These are phyloP conservation scores for Aureobasidium vineae DNA, from an alignment of 2,329 filamentous ascomycete species.

Conservation along the genomic window DNA sequence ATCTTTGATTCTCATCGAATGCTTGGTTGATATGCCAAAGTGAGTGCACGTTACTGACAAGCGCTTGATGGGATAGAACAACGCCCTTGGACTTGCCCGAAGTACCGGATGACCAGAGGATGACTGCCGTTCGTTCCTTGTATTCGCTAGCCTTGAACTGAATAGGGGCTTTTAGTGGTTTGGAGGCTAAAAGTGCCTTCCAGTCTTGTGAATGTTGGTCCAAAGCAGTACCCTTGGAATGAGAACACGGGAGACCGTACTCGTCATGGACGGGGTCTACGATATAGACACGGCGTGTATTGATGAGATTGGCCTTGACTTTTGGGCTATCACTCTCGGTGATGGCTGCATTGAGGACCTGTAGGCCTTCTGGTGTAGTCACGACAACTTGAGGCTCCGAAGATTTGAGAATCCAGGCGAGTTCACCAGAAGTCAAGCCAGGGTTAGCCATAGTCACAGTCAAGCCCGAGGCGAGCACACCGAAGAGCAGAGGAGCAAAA, in stretches of 20 bases:
- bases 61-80: conserved; percentile 31
- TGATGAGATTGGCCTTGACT: conserved; percentile 14
- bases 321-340: background rate
- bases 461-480: conserved; percentile 23
- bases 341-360: conserved; percentile 22
- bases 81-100: conserved; percentile 48
- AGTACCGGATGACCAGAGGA: conserved; percentile 51
- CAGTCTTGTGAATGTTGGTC: conserved; percentile 15
- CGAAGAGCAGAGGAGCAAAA: conserved; percentile 25
- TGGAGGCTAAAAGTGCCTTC: conserved; percentile 4
- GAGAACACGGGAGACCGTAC: conserved; percentile 16
- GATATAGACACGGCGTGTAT: conserved; percentile 6
- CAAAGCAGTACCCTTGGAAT: background rate
- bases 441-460: conserved; percentile 24
- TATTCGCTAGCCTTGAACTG: conserved; percentile 7
- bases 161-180: conserved; percentile 3
- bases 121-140: conserved; percentile 12
- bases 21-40: conserved; percentile 24
- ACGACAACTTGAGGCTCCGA: conserved; percentile 16
- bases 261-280: conserved; percentile 23
- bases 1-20: conserved; percentile 17
- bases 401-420: conserved; percentile 19
- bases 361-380: conserved; percentile 19
- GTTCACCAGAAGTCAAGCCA: conserved; percentile 20
- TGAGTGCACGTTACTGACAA: conserved; percentile 17